Conservation (phyloP, 129 eudicot genomes). For the Lactuca sativa region DNA sequence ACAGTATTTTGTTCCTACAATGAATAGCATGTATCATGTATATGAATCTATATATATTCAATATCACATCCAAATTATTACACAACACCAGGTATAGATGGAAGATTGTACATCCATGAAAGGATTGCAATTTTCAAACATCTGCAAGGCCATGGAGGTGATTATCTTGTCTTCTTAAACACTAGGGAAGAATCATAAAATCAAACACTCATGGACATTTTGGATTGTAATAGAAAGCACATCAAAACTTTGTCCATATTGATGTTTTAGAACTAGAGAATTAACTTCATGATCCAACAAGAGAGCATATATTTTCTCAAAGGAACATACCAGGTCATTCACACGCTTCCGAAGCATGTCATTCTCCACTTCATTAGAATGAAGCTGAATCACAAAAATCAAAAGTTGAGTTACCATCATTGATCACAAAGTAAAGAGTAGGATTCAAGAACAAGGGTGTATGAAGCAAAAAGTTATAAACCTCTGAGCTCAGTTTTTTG, state of each 20-base stretch:
- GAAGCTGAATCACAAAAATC: conserved; percentile 56
- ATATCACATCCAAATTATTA: background rate
- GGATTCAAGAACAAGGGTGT: background rate
- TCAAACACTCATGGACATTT: too few species aligned
- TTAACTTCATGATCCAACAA: conserved; percentile 8
- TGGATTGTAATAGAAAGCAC: background rate
- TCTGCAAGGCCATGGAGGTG: conserved; percentile 1
- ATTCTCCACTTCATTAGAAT: conserved; percentile 57
- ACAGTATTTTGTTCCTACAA: conserved; percentile 80
- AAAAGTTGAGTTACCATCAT: background rate
- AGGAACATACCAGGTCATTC: conserved; percentile 62
- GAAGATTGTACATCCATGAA: conserved; percentile 9
- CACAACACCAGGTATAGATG: conserved; percentile 8
- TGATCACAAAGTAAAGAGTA: conserved; percentile 1
- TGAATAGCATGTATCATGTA: background rate
- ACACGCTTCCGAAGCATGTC: conserved; percentile 60
- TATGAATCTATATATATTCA: background rate
- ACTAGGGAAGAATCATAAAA: background rate
- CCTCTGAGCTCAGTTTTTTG: conserved; percentile 56
- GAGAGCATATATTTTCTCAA: background rate
- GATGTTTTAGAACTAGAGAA: too few species aligned
- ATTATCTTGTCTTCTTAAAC: background rate
- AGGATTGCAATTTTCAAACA: background rate
- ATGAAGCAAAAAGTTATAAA: conserved; percentile 7
- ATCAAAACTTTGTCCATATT: background rate